phyloP scores from a whole-genome alignment of 2,329 filamentous ascomycete species.

The Colletotrichum sp. region DNA sequence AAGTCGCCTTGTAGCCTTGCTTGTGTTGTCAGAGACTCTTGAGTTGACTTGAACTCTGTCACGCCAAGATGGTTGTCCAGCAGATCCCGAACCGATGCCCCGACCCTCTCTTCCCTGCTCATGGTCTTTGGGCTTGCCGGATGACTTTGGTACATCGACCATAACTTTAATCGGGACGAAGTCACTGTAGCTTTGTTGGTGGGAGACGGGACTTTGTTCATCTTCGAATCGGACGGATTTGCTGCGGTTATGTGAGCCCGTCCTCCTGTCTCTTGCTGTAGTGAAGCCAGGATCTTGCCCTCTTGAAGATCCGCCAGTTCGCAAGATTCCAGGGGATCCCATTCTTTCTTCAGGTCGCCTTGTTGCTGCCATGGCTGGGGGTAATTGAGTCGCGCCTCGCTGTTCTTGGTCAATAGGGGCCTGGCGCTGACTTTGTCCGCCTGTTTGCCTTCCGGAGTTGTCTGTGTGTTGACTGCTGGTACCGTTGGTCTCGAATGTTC shows the following conservation, averaged over 20 bases:
- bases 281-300: not conserved
- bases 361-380: not conserved
- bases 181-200: constrained; percentile 37
- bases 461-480: not conserved
- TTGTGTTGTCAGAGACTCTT: not conserved
- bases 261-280: not conserved
- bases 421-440: not conserved
- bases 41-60: not conserved
- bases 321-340: not conserved
- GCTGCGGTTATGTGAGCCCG: not conserved
- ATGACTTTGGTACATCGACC: constrained; percentile 29
- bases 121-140: constrained; percentile 19
- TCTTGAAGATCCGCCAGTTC: not conserved
- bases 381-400: not conserved
- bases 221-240: not conserved
- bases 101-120: constrained; percentile 10
- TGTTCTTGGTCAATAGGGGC: not conserved
- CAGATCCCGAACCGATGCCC: not conserved
- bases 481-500: not conserved
- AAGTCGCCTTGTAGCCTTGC: not conserved
- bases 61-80: not conserved
- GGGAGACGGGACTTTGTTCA: not conserved
- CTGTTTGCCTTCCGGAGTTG: not conserved
- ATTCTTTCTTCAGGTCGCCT: not conserved
- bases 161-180: constrained; percentile 40